Base-by-base conservation (phyloP, 1,284 basidiomycete genomes). In the Marasmius tenuissimus region DNA sequence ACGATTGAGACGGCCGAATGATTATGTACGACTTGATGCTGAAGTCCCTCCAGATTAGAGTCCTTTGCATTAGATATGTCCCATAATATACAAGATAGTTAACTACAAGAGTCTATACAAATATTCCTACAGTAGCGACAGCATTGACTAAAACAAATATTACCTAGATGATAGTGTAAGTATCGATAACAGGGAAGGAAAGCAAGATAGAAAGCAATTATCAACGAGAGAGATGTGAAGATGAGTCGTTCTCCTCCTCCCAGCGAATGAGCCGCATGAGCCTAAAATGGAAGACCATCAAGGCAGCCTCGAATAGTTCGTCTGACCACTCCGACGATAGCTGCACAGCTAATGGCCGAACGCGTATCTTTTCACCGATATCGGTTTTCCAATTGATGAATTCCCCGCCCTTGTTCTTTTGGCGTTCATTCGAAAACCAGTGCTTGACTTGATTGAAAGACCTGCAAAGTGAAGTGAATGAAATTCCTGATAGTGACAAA, bases 371-470 rank as follows among this genome's bases (percentile, higher is more conserved):
- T 62, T 83, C 79, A 48, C 81, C 79, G 61, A 71, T 70, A 61
- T 75, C 78, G 60, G 67, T 78, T 69, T 73, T 75, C 64, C 66
- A 73, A 66, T 66, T 72, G 65, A 74, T 73, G 63, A 55, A 53
- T 20, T 60, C 61, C 3, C 61, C 61, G n/a, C 52, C 48, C 50
- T 65, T 65, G 27, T 65, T 65, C 39, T 84, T 82, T 69, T 83
- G 84, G 45, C 84, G 77, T 69, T 83, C 78, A 70, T 85, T 85
- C 10, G 82, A 83, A 64, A 85, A 86, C 84, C 84, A 86, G 65
- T 85, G 85, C 70, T 83, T 85, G 58, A 86, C 79, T 71, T 85
- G 84, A 63, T 79, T 79, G 63, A 81, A 81, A 50, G 83, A 78
- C 65, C 84, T 85, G 65, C 35, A 59, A 56, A 58, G 59, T 16